phyloP scores from a whole-genome alignment of 225 moss, liverwort and hornwort species.

The Sphagnum contortum region DNA sequence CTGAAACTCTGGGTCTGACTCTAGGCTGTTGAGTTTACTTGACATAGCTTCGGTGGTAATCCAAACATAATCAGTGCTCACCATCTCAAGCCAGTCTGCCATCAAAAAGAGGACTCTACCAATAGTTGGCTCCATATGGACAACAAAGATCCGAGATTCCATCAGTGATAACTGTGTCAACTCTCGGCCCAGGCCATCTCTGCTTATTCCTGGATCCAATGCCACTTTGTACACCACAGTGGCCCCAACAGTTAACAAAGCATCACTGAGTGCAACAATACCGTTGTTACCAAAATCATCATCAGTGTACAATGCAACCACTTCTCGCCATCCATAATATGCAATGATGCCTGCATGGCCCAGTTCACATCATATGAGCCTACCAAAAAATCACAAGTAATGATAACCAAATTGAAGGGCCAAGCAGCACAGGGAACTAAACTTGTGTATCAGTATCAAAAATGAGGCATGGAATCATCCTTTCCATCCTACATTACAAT shows the following conservation, averaged over 20 bases:
- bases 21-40: constrained; percentile 41
- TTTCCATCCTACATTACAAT: no score
- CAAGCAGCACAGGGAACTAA: no score
- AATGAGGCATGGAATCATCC: no score
- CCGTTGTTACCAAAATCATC: constrained; percentile 76
- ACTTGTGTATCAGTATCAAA: no score
- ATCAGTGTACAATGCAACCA: constrained; percentile 56
- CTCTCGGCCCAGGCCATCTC: constrained; percentile 26
- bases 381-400: no score
- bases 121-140: constrained; percentile 54
- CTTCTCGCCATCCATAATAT: constrained; percentile 81
- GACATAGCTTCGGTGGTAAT: constrained; percentile 66
- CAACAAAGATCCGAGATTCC: constrained; percentile 72
- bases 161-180: constrained; percentile 44
- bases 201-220: constrained; percentile 29
- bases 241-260: constrained; percentile 31
- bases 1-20: constrained; percentile 27
- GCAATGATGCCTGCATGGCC: constrained; percentile 30
- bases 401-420: no score
- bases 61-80: constrained; percentile 70
- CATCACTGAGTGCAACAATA: constrained; percentile 49
- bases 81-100: constrained; percentile 60
- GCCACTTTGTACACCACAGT: constrained; percentile 23
- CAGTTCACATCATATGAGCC: no score
- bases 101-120: constrained; percentile 52